A percentile compares a stretch with the other conserved stretches of the same genome.
Conservation (phyloP, 805 yeast genomes). For the Candida germanica region DNA sequence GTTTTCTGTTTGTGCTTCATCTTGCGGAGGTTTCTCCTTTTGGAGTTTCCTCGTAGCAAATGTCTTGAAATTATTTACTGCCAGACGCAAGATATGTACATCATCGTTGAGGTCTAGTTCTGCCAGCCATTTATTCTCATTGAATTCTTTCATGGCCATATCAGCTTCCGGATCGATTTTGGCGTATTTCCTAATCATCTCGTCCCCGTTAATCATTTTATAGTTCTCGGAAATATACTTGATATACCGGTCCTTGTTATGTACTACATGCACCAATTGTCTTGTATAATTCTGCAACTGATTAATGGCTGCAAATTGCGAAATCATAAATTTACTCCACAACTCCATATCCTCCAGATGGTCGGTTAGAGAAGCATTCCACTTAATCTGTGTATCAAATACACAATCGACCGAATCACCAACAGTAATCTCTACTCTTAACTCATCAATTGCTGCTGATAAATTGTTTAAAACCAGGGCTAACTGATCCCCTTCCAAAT, state of each 20-base stretch:
- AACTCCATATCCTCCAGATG: background rate
- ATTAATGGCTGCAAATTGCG: conserved; percentile 4
- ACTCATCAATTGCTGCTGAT: too few relatives aligned
- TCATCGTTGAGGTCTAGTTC: too few relatives aligned
- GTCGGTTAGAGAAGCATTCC: too few relatives aligned
- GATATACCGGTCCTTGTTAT: conserved; percentile 29
- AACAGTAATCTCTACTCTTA: too few relatives aligned
- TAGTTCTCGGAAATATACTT: conserved; percentile 33
- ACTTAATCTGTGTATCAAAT: too few relatives aligned
- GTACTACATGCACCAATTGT: conserved; percentile 19
- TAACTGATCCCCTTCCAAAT: conserved; percentile 17
- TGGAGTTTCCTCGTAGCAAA: too few relatives aligned
- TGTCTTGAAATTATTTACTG: too few relatives aligned
- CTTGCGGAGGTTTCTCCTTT: too few relatives aligned
- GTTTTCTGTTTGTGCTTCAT: too few relatives aligned
- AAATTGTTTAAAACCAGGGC: conserved; percentile 13
- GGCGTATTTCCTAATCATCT: conserved; percentile 27
- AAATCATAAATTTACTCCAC: conserved; percentile 2
- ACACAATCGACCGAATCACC: too few relatives aligned
- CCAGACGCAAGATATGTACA: too few relatives aligned
- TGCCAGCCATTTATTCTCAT: conserved; percentile 4
- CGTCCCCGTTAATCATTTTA: conserved; percentile 31
- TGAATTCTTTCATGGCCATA: conserved; percentile 1
- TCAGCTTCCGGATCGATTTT: conserved; percentile 11
- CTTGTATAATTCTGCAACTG: conserved; percentile 13